Evolutionary conservation across 2,329 filamentous ascomycete genomes (phyloP), one percentile per base, ranked within the genome.

Genomic region (Neopestalotiopsis sp.): DNA sequence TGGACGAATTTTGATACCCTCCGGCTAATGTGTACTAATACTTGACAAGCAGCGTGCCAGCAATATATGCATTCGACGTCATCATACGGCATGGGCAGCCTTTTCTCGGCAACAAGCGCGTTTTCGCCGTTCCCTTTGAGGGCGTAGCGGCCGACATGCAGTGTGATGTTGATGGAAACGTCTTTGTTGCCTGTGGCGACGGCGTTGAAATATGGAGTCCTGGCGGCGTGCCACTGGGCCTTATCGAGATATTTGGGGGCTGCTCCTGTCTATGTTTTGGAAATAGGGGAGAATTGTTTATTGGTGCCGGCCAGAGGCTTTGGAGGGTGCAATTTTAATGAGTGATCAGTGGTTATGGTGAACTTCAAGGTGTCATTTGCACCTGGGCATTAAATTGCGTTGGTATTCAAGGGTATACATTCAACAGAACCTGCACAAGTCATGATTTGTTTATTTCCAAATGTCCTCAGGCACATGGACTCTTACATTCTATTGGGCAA

Each of bases 21-120:
- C 9, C n/a, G n/a, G n/a, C n/a, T n/a, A n/a, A n/a, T n/a, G n/a
- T n/a, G n/a, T n/a, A 13, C 30, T 5, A 32, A 20, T 2, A 61
- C 38, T 10, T 38, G 34, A 53, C 13, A 17, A 61, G 1, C 40
- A 81, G 79, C 4, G 68, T 77, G 4, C 78, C 78, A 5, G 78
- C 78, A 1, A 82, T 85, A 5, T 88, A 87, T 65, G 84, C 85
- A 0, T 87, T 83, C 66, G 85, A 88, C 73, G 76, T 88, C 6
- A 66, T 79, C 3, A 75, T 67, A 1, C 77, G 79, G 9, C 73
- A 75, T 12, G 79, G 74, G 1, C 76, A 81, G 2, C 80, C 80
- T 0, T 85, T 85, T 65, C 76, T 89, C 12, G 72, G 74, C 1
- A 87, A 88, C 73, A 82, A 81, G 62, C 83, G 86, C 30, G 74